Percentiles rank a stretch among this genome's conserved stretches.
Evolutionary conservation across 805 yeast species (phyloP).

Genomic region (Myxozyma geophila): DNA sequence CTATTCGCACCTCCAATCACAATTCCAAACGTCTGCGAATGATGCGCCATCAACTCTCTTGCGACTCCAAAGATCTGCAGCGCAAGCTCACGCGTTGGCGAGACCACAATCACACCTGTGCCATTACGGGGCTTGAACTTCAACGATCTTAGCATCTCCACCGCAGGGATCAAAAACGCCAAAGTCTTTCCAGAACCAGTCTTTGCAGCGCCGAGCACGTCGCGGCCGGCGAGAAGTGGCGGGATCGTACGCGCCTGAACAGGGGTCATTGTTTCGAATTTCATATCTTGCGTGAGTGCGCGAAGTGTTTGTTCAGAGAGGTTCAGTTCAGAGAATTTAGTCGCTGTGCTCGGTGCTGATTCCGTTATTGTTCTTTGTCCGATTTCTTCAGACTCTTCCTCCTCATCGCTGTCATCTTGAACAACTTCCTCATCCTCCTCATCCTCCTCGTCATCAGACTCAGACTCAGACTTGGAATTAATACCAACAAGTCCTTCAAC

Average conservation of each 20-base stretch:
- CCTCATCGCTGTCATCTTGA: slow-evolving; percentile 37
- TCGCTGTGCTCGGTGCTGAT: slow-evolving; percentile 13
- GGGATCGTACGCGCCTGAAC: slow-evolving; percentile 97
- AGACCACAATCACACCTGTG: slow-evolving; percentile 92
- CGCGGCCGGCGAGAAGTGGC: slow-evolving; percentile 93
- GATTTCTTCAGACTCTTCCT: slow-evolving; percentile 19
- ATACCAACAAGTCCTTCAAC: slow-evolving; percentile 19
- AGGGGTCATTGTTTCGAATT: slow-evolving; percentile 87
- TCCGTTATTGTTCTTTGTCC: background rate
- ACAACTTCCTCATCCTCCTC: slow-evolving; percentile 43
- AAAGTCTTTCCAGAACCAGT: slow-evolving; percentile 98
- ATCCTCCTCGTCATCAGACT: slow-evolving; percentile 45
- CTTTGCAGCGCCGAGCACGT: slow-evolving; percentile 98
- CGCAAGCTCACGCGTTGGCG: slow-evolving; percentile 98
- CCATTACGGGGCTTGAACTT: slow-evolving; percentile 98
- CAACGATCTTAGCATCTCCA: slow-evolving; percentile 85
- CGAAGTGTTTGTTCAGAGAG: slow-evolving; percentile 81
- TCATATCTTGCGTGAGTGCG: slow-evolving; percentile 79
- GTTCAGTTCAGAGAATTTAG: slow-evolving; percentile 56
- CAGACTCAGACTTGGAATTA: slow-evolving; percentile 38
- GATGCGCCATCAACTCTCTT: slow-evolving; percentile 85
- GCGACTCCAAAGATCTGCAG: slow-evolving; percentile 98
- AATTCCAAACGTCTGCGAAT: slow-evolving; percentile 92
- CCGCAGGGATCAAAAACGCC: slow-evolving; percentile 94
- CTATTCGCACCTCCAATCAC: slow-evolving; percentile 99